These are phyloP conservation scores for Chaetomium sp. DNA, from an alignment of 2,329 filamentous ascomycete genomes.

Conservation along the genomic window DNA sequence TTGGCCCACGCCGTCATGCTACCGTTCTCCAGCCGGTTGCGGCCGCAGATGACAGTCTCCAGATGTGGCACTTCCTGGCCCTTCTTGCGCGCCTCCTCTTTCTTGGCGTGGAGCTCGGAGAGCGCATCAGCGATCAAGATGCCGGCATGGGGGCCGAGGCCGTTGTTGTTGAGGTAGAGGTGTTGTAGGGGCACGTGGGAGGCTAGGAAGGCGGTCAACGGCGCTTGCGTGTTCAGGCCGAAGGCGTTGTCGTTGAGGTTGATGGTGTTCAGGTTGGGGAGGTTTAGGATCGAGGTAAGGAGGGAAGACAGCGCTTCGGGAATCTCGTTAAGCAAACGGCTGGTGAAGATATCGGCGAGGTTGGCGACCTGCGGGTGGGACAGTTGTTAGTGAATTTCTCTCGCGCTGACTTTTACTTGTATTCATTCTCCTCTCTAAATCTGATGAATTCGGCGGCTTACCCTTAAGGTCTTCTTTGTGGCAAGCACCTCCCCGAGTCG, in stretches of 20 bases:
- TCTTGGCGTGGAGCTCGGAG: slow-evolving; percentile 73
- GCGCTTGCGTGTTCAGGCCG: slow-evolving; percentile 88
- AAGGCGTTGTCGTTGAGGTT: slow-evolving; percentile 98
- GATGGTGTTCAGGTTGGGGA: slow-evolving; percentile 80
- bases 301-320: slow-evolving; percentile 81
- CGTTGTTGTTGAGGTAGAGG: slow-evolving; percentile 97
- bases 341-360: slow-evolving; percentile 96
- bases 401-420: neutral
- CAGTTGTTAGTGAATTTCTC: neutral
- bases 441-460: slow-evolving; percentile 30
- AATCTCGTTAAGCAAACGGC: slow-evolving; percentile 86
- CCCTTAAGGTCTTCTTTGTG: slow-evolving; percentile 76
- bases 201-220: slow-evolving; percentile 84
- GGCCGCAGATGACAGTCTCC: slow-evolving; percentile 94
- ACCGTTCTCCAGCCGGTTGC: slow-evolving; percentile 91
- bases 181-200: slow-evolving; percentile 86
- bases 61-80: slow-evolving; percentile 71
- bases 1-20: slow-evolving; percentile 95
- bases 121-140: slow-evolving; percentile 85
- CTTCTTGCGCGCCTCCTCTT: slow-evolving; percentile 66
- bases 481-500: slow-evolving; percentile 75
- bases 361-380: slow-evolving; percentile 58
- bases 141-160: slow-evolving; percentile 84
- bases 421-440: no score
- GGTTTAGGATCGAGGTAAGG: slow-evolving; percentile 77